Evolutionary conservation across 73 alveolate species (phyloP).

Genomic region (Symbiodinium natans): DNA sequence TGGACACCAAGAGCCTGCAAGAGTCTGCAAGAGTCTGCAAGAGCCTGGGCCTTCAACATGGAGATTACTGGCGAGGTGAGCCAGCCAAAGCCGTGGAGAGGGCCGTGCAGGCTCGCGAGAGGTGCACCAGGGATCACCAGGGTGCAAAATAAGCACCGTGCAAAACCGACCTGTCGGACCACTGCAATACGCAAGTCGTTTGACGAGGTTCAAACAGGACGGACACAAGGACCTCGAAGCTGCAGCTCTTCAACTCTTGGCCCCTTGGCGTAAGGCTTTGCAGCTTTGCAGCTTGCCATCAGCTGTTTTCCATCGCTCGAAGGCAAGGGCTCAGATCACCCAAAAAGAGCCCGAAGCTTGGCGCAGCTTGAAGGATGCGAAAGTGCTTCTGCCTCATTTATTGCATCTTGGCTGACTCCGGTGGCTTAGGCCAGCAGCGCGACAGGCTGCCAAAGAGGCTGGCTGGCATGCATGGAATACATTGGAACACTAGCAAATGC

Average conservation of each 20-base stretch:
- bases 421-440: neutral
- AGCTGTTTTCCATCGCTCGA: neutral
- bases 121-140: neutral
- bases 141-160: no score
- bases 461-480: no score
- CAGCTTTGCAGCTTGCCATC: no score
- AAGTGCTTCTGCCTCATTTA: no score
- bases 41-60: neutral
- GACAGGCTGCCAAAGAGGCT: conserved; percentile 2
- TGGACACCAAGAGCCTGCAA: neutral
- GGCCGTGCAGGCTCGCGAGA: neutral
- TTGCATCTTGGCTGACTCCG: no score
- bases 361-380: neutral
- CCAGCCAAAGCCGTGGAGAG: neutral
- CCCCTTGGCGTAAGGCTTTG: neutral
- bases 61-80: neutral
- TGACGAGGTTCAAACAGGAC: neutral
- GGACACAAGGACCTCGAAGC: conserved; percentile 2
- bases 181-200: no score
- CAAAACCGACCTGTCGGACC: no score
- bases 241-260: neutral
- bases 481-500: no score
- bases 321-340: neutral
- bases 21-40: no score
- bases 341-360: neutral